phyloP scores from a whole-genome alignment of 306 rosid genomes.

The Fragaria vesca region DNA sequence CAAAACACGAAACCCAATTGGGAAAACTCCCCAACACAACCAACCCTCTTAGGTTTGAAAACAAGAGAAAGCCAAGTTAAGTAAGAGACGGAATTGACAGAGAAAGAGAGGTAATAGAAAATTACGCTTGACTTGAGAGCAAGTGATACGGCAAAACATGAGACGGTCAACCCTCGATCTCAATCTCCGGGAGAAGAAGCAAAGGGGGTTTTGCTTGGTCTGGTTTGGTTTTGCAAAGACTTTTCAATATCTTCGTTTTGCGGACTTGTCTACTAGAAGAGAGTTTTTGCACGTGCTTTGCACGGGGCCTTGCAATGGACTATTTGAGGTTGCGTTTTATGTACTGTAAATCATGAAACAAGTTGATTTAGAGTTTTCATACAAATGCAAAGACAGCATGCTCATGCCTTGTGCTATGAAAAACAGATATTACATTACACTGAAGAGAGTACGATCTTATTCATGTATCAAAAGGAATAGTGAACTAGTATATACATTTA shows the following conservation, averaged over 20 bases:
- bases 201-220: neutral
- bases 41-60: neutral
- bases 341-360: too few relatives aligned
- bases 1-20: neutral
- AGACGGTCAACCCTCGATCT: conserved; percentile 21
- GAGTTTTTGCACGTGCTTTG: too few relatives aligned
- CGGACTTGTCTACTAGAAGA: neutral
- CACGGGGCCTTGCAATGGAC: too few relatives aligned
- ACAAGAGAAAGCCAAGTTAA: neutral
- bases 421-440: too few relatives aligned
- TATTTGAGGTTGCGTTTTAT: too few relatives aligned
- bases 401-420: too few relatives aligned
- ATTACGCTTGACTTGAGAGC: conserved; percentile 33
- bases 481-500: too few relatives aligned
- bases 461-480: too few relatives aligned
- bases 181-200: neutral
- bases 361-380: too few relatives aligned
- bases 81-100: neutral
- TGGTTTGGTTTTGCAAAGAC: neutral
- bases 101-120: conserved; percentile 11
- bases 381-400: too few relatives aligned
- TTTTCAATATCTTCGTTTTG: neutral
- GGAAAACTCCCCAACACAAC: neutral
- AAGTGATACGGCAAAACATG: conserved; percentile 19
- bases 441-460: too few relatives aligned